A percentile compares a stretch with the other conserved stretches of the same genome.
phyloP scores from a whole-genome alignment of 1,284 basidiomycete genomes.

The Cryptococcus jaspeensis region DNA sequence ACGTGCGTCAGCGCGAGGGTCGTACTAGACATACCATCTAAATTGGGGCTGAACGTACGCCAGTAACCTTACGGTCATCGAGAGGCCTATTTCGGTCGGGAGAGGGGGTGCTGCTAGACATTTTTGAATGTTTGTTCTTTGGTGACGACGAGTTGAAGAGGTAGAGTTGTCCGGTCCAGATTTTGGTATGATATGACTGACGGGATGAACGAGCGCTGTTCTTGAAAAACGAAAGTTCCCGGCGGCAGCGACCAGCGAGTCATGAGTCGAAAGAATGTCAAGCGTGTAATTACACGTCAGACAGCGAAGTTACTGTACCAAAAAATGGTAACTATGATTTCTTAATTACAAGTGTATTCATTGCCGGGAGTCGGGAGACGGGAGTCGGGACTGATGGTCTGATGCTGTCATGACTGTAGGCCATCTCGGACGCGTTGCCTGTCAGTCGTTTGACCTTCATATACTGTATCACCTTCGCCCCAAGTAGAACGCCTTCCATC shows the following conservation, averaged over 20 bases:
- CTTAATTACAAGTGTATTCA: too few relatives aligned
- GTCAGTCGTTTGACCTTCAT: too few relatives aligned
- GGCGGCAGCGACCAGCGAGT: neutral
- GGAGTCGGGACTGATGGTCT: too few relatives aligned
- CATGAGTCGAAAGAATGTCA: neutral
- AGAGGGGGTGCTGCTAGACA: conserved; percentile 39
- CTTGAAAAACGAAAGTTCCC: neutral
- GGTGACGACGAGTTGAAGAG: neutral
- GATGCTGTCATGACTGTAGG: too few relatives aligned
- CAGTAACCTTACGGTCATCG: conserved; percentile 47
- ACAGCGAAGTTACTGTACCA: too few relatives aligned
- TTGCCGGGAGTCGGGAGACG: too few relatives aligned
- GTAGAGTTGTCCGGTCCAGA: neutral
- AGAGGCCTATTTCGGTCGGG: conserved; percentile 42
- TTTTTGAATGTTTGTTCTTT: conserved; percentile 3
- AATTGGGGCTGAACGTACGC: conserved; percentile 30
- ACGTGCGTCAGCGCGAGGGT: neutral
- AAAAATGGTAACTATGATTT: too few relatives aligned
- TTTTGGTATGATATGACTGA: neutral
- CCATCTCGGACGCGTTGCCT: too few relatives aligned
- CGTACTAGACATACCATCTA: neutral
- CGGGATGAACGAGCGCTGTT: neutral
- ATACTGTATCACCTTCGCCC: too few relatives aligned
- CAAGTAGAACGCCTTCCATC: neutral
- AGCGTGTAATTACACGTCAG: too few relatives aligned